Base-by-base conservation (phyloP, 805 yeast species). In the Pichia phayaonensis region DNA sequence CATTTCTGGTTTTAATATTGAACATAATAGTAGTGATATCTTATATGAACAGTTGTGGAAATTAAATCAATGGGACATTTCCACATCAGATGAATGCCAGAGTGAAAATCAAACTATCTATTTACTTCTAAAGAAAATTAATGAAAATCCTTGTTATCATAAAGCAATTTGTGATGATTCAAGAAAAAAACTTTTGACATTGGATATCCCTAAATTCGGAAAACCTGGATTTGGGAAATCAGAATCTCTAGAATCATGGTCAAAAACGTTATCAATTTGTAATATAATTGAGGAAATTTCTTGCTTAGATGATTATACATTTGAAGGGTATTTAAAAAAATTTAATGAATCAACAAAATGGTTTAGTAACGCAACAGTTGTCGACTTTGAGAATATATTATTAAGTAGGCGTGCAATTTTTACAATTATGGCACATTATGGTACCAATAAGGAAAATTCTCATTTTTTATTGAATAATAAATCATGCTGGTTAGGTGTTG, bases 51-150 rank as follows among this genome's bases (percentile, higher is more conserved):
- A 89, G 79, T 77, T 82, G 1, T 84, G 96, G 89, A 85, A 85
- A 59, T 65, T 90, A 40, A 77, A 75, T 42, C 77, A 79, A 46
- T 90, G 97, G 97, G 84, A 84, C 48, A 53, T 86, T 1, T 87
- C 95, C 0, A 54, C 61, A 0, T 72, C 82, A 1, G 61, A 59
- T 2, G 55, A 52, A 0, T 61, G 75, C 0, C 46, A 48, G 0
- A 63, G 70, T 1, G 76, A 72, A 40, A 72, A 77, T 43, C 76
- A 75, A 42, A 67, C 72, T 2, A 64, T 83, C 2, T 88, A 84
- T 60, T 68, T 71, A 4, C 61, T 79, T 1, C 66, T 85, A 53
- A 82, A 78, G 55, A 61, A 62, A 5, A 57, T 80, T 5, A 69
- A 68, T 34, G 81, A 76, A 36, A 54, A 13, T 8, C 72, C 70